Percentiles rank a stretch among this genome's conserved stretches.
phyloP scores from a whole-genome alignment of 306 rosid species.

The Ormosia emarginata region DNA sequence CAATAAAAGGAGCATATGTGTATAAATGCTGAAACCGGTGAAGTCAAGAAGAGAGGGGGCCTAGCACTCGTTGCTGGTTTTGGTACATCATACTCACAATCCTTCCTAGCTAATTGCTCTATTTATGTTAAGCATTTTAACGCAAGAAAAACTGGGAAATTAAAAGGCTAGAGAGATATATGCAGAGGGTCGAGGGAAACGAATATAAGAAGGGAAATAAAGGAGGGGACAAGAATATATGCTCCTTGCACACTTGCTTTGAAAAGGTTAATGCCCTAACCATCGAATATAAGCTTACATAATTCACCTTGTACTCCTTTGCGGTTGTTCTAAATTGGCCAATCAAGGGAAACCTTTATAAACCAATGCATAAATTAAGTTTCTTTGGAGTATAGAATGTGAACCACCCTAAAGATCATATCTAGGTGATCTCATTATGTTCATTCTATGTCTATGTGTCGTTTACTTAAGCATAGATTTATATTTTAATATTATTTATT shows the following conservation, averaged over 20 bases:
- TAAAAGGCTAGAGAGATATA: not conserved
- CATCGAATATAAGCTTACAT: conserved; percentile 30
- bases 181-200: not conserved
- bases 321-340: conserved; percentile 38
- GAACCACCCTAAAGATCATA: not conserved
- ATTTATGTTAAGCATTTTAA: not conserved
- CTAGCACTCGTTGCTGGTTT: conserved; percentile 21
- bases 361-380: not conserved
- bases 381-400: conserved; percentile 16
- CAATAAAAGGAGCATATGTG: not conserved
- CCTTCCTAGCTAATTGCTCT: conserved; percentile 11
- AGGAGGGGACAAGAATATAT: conserved; percentile 51
- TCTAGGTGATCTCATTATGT: conserved; percentile 24
- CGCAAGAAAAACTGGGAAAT: not conserved
- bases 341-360: conserved; percentile 11
- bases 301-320: conserved; percentile 10
- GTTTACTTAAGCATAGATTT: not conserved
- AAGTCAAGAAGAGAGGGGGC: conserved; percentile 16
- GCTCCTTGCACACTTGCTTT: conserved; percentile 27
- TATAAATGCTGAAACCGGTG: conserved; percentile 19
- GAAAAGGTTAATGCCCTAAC: conserved; percentile 34
- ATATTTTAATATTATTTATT: not conserved
- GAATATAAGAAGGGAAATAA: conserved; percentile 18
- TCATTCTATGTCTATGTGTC: not conserved
- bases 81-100: conserved; percentile 14